Base-by-base conservation (phyloP, 306 rosid species). In the Acacia crassicarpa region DNA sequence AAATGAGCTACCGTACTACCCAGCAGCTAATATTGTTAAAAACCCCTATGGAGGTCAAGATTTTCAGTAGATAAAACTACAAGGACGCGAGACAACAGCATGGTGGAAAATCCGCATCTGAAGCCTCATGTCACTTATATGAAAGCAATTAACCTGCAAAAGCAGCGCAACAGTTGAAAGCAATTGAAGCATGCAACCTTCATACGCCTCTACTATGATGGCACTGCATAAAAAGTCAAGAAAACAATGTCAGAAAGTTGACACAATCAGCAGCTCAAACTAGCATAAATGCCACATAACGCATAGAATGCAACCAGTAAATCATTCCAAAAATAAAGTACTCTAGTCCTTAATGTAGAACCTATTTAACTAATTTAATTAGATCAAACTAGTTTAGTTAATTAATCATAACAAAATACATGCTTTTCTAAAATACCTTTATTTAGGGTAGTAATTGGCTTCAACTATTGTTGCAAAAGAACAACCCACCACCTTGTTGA, bases 141-240 rank as follows among this genome's bases (percentile, higher is more conserved):
- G 12, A 13, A 23, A 53, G 83, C 44, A 48, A 33, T 33, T 59
- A 72, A 45, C 70, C 71, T 17, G 73, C 65, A 62, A 59, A 38
- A 32, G 65, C 78, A 56, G 59, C 69, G 70, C 68, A 13, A 11
- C 65, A 38, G n/a, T 54, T 19, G 71, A 22, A 9, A 75, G 81
- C 45, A 74, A 30, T 12, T 67, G 30, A 43, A 25, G 75, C 30
- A 8, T 43, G 8, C 38, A 68, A 68, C 61, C 68, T 22, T 6
- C 72, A 48, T 20, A 43, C 11, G 11, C 71, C 77, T 53, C 86
- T 17, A 46, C 80, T 89, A 89, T 3, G 92, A 87, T 19, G 92
- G 92, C 92, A 89, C 92, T 89, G 86, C 82, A 78, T n/a, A 8
- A 23, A 46, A 54, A 12, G 17, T 7, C 41, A 74, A 51, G 44